Conservation (phyloP, 306 rosid species). For the Malus fusca region DNA sequence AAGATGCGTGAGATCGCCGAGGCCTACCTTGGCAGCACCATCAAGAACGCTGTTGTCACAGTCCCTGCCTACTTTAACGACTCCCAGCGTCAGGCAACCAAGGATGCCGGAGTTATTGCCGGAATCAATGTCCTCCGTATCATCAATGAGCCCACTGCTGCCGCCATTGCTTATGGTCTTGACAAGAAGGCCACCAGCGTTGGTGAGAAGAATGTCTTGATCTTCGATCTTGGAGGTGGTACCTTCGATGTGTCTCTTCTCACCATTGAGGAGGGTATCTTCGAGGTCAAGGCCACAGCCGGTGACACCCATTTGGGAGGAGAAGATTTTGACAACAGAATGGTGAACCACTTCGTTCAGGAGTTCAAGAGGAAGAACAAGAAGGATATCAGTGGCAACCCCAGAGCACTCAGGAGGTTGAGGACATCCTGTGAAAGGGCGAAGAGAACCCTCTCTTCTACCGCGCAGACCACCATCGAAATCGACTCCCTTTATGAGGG, state of each 20-base stretch:
- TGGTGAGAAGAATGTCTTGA: conserved; percentile 64
- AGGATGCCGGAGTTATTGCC: conserved; percentile 73
- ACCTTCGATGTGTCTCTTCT: conserved; percentile 70
- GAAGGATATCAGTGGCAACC: conserved; percentile 67
- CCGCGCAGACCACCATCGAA: conserved; percentile 65
- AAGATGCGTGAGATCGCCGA: conserved; percentile 75
- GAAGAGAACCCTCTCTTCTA: conserved; percentile 52
- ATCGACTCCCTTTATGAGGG: conserved; percentile 70
- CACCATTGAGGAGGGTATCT: conserved; percentile 70
- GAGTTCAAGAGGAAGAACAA: conserved; percentile 67
- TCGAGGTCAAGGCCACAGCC: conserved; percentile 70
- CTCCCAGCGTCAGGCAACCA: conserved; percentile 65
- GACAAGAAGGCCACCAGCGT: conserved; percentile 73
- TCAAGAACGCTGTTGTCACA: conserved; percentile 61
- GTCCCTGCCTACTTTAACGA: conserved; percentile 69
- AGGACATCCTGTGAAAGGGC: conserved; percentile 65
- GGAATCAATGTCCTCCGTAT: conserved; percentile 59
- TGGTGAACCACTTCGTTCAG: conserved; percentile 66
- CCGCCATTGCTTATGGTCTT: conserved; percentile 67
- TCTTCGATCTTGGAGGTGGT: conserved; percentile 67
- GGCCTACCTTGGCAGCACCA: conserved; percentile 49
- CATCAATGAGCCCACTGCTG: conserved; percentile 65
- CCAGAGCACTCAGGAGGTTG: conserved; percentile 65
- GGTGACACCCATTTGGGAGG: conserved; percentile 74
- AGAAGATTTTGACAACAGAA: conserved; percentile 60